Conservation (phyloP, 2,329 filamentous ascomycete genomes). For the Aspergillus sojae region DNA sequence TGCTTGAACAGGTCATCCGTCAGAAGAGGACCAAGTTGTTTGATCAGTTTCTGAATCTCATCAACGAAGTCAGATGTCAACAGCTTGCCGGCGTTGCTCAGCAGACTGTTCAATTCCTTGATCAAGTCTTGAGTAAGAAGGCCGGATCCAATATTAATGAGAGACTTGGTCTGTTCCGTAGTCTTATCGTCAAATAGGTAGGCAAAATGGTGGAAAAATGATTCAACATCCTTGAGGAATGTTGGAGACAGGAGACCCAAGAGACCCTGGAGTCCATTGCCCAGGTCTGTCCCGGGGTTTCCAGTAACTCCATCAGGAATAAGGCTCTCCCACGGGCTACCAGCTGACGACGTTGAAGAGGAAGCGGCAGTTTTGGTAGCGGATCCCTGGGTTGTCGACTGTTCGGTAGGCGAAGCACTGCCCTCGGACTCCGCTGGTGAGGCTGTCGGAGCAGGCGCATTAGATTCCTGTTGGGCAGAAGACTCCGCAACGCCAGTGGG, state of each 20-base stretch:
- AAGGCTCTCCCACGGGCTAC: constrained; percentile 6
- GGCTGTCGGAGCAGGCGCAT: constrained; percentile 3
- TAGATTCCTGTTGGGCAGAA: background rate
- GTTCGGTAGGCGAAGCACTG: constrained; percentile 1
- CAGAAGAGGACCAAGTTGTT: constrained; percentile 18
- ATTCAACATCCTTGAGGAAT: constrained; percentile 33
- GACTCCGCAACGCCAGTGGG: constrained; percentile 1
- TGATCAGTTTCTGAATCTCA: constrained; percentile 27
- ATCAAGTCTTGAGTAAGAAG: constrained; percentile 30
- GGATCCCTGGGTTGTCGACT: background rate
- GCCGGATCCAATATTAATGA: constrained; percentile 28
- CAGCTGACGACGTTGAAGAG: constrained; percentile 5
- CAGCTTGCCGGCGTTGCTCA: constrained; percentile 22
- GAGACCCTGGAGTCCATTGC: constrained; percentile 38
- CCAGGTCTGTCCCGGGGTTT: constrained; percentile 22
- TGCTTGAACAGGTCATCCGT: constrained; percentile 22
- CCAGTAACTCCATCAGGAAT: constrained; percentile 19
- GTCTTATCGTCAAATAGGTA: constrained; percentile 36
- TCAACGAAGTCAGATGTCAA: constrained; percentile 26
- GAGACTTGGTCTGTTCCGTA: constrained; percentile 31
- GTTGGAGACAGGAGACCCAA: constrained; percentile 32
- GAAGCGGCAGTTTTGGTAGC: constrained; percentile 10
- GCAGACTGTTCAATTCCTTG: constrained; percentile 25
- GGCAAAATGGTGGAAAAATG: constrained; percentile 39
- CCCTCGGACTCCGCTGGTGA: constrained; percentile 4